A percentile compares a stretch with the other conserved stretches of the same genome.
These are phyloP conservation scores for Rhodotorula sp. DNA, from an alignment of 1,284 basidiomycete species.

Conservation along the genomic window DNA sequence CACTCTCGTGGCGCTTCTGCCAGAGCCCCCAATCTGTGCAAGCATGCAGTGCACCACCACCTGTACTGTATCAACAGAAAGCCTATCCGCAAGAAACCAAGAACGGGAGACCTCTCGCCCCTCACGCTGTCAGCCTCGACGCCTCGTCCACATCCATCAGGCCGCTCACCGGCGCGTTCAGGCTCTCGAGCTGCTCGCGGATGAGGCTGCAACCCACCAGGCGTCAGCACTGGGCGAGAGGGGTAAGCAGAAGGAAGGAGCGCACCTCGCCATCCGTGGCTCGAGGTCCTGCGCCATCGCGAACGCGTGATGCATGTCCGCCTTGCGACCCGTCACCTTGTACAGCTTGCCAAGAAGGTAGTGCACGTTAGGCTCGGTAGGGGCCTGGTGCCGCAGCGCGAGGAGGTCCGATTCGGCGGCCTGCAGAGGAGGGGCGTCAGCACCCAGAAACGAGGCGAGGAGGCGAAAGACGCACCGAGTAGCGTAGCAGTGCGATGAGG, in stretches of 20 bases:
- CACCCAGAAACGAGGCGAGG: slow-evolving; percentile 11
- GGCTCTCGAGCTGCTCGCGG: slow-evolving; percentile 27
- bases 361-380: slow-evolving; percentile 90
- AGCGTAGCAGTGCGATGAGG: slow-evolving; percentile 75
- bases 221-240: background rate
- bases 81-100: background rate
- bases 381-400: slow-evolving; percentile 72
- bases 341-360: slow-evolving; percentile 93
- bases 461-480: slow-evolving; percentile 63
- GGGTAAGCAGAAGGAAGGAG: slow-evolving; percentile 25
- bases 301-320: slow-evolving; percentile 77
- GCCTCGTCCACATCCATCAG: slow-evolving; percentile 30
- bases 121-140: background rate
- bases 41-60: too few species aligned
- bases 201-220: slow-evolving; percentile 8
- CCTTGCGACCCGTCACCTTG: slow-evolving; percentile 66
- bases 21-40: too few species aligned
- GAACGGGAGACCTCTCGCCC: too few species aligned
- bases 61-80: too few species aligned
- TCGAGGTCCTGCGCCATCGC: slow-evolving; percentile 77
- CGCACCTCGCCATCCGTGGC: slow-evolving; percentile 55
- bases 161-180: background rate
- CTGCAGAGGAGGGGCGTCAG: slow-evolving; percentile 54
- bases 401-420: slow-evolving; percentile 76
- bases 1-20: too few species aligned